Percentiles rank a stretch among this genome's conserved stretches.
Evolutionary conservation across 2,329 filamentous ascomycete species (phyloP).

Genomic region (Clonostachys chloroleuca): DNA sequence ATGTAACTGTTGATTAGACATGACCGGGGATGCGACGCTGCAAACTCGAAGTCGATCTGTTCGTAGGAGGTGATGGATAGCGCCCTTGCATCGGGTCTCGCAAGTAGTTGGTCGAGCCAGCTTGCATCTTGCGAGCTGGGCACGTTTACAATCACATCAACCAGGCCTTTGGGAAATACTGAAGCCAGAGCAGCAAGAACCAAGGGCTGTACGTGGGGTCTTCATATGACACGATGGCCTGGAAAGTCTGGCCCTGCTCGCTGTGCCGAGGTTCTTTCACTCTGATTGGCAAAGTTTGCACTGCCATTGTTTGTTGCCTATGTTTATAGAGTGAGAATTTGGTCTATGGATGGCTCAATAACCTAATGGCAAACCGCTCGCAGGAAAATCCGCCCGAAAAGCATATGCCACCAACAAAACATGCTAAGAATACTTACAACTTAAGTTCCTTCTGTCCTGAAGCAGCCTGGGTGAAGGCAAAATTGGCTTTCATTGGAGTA

Average conservation of each 20-base stretch:
- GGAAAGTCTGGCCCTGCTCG: constrained; percentile 17
- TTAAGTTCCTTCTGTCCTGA: constrained; percentile 68
- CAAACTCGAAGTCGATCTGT: constrained; percentile 75
- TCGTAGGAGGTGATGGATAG: constrained; percentile 88
- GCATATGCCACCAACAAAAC: constrained; percentile 8
- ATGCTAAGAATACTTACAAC: constrained; percentile 62
- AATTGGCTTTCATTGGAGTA: constrained; percentile 88
- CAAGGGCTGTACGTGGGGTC: constrained; percentile 86
- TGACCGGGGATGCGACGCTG: constrained; percentile 54
- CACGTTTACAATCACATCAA: constrained; percentile 48
- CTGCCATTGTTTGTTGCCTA: neutral
- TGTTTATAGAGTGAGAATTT: constrained; percentile 23
- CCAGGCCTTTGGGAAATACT: constrained; percentile 49
- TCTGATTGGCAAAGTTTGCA: constrained; percentile 10
- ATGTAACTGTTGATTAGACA: constrained; percentile 84
- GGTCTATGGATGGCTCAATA: constrained; percentile 19
- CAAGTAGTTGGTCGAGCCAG: constrained; percentile 23
- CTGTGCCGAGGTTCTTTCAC: too few relatives aligned
- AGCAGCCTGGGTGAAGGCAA: constrained; percentile 68
- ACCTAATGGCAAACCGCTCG: neutral
- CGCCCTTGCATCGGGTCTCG: constrained; percentile 34
- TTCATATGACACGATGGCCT: constrained; percentile 78
- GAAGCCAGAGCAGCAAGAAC: constrained; percentile 68
- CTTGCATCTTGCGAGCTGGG: constrained; percentile 19
- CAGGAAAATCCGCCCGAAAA: constrained; percentile 6